phyloP scores from a whole-genome alignment of 1,284 basidiomycete species.

The Fomitiporia mediterranea region DNA sequence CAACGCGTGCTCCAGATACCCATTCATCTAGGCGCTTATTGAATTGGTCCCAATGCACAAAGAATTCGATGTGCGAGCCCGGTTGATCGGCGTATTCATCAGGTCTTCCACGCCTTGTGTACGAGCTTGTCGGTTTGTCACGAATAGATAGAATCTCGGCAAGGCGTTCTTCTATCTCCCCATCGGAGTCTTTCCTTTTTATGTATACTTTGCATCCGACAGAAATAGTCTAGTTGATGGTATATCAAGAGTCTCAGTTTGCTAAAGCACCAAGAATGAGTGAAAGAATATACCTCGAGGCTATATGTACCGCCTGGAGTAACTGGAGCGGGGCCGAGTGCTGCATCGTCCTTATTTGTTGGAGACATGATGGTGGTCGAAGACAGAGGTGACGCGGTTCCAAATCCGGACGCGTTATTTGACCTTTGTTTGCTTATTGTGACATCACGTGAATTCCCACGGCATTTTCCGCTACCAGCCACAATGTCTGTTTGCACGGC shows the following conservation, averaged over 20 bases:
- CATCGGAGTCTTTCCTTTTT: conserved; percentile 69
- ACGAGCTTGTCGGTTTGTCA: conserved; percentile 70
- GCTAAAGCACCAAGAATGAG: conserved; percentile 24
- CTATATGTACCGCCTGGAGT: conserved; percentile 71
- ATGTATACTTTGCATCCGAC: conserved; percentile 95
- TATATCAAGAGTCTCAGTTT: conserved; percentile 21
- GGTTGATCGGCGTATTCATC: conserved; percentile 43
- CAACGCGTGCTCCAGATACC: conserved; percentile 87
- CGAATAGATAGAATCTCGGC: conserved; percentile 93
- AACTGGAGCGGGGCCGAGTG: conserved; percentile 56
- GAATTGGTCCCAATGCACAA: conserved; percentile 96
- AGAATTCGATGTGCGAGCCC: conserved; percentile 87
- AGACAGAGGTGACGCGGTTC: conserved; percentile 15
- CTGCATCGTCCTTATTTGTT: conserved; percentile 36
- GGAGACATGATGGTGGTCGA: conserved; percentile 23
- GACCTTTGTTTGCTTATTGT: neutral
- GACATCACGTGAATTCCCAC: neutral
- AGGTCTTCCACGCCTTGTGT: conserved; percentile 43
- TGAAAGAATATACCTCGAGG: conserved; percentile 52
- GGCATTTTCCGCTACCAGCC: neutral
- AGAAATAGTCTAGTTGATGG: conserved; percentile 62
- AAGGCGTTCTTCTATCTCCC: conserved; percentile 78
- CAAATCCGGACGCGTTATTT: conserved; percentile 16
- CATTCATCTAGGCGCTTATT: conserved; percentile 99
- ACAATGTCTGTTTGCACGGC: neutral